Percentiles rank a stretch among this genome's conserved stretches.
Conservation (phyloP, 176 grass and related monocot genomes). For the Lolium perenne region DNA sequence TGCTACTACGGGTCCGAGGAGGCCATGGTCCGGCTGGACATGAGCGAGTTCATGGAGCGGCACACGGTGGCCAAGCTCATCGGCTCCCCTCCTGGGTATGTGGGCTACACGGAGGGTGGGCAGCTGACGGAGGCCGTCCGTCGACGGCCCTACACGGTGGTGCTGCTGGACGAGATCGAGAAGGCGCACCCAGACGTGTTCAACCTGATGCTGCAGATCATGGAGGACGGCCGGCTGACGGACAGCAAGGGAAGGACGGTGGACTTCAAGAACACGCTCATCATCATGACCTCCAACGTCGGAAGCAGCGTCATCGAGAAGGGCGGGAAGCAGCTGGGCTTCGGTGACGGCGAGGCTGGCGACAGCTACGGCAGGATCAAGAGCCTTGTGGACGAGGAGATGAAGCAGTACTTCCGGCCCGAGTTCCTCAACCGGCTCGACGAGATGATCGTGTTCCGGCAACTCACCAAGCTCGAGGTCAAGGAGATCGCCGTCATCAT, state of each 20-base stretch:
- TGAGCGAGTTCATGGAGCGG: constrained; percentile 97
- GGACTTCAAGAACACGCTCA: constrained; percentile 92
- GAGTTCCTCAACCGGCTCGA: constrained; percentile 88
- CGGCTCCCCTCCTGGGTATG: constrained; percentile 88
- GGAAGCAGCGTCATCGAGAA: constrained; percentile 98
- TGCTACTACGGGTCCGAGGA: constrained; percentile 89
- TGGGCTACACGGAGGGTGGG: constrained; percentile 91
- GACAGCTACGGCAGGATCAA: constrained; percentile 91
- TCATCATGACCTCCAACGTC: constrained; percentile 94
- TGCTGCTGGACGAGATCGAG: constrained; percentile 89
- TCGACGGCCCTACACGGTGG: constrained; percentile 75
- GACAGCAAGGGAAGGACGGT: constrained; percentile 93
- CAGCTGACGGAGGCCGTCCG: constrained; percentile 94
- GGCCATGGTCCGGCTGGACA: constrained; percentile 92
- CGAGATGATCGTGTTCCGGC: constrained; percentile 95
- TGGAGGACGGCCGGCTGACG: constrained; percentile 86
- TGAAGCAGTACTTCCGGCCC: constrained; percentile 92
- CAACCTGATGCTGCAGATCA: constrained; percentile 97
- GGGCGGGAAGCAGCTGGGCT: constrained; percentile 77
- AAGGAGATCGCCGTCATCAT: constrained; percentile 91
- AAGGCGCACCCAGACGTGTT: constrained; percentile 94
- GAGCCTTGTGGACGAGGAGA: constrained; percentile 78
- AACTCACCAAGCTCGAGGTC: constrained; percentile 80
- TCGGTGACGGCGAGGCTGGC: constrained; percentile 69
- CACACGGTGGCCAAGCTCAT: constrained; percentile 93